Conservation (phyloP, 306 rosid genomes). For the Herpetospermum pedunculosum region DNA sequence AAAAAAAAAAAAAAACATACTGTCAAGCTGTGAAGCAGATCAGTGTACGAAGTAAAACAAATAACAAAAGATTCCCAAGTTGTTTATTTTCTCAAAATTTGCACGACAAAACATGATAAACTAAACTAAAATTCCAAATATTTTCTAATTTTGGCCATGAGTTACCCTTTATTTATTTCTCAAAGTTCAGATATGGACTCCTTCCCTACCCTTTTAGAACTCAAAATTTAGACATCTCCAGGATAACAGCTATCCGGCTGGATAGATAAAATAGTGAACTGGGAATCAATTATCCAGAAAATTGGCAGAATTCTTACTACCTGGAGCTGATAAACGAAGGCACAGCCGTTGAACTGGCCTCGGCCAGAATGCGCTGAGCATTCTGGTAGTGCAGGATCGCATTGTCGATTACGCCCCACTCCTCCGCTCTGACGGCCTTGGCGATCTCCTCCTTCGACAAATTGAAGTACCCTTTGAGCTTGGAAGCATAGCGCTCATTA, state of each 20-base stretch:
- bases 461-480: constrained; percentile 81
- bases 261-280: neutral
- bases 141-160: neutral
- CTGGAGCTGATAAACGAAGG: constrained; percentile 70
- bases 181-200: neutral
- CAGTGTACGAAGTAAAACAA: neutral
- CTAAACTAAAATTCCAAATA: neutral
- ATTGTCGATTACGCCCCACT: constrained; percentile 78
- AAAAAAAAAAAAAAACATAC: too few relatives aligned
- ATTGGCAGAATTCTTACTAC: constrained; percentile 12
- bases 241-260: neutral
- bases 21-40: neutral
- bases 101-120: neutral
- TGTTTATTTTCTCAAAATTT: neutral
- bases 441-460: constrained; percentile 85
- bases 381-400: constrained; percentile 66
- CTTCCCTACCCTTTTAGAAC: neutral
- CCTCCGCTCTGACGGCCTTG: constrained; percentile 93
- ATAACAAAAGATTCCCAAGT: neutral
- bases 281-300: neutral
- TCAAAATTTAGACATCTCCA: neutral
- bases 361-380: constrained; percentile 65
- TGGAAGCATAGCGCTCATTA: constrained; percentile 81
- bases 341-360: constrained; percentile 62
- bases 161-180: neutral